These are phyloP conservation scores for Quercus lobata DNA, from an alignment of 331 rosid genomes.

Conservation along the genomic window DNA sequence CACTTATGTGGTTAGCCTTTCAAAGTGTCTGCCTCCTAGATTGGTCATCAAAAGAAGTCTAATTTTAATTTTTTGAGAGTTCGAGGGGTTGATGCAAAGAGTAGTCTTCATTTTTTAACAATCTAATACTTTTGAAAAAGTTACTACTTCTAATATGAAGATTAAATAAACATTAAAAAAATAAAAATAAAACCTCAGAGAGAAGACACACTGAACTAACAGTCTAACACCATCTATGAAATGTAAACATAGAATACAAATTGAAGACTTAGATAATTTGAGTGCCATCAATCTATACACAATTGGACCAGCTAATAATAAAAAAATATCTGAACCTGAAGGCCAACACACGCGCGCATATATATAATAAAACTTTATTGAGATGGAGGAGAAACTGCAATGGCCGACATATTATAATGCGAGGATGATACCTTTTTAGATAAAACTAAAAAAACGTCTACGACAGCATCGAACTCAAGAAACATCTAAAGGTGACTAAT, in stretches of 20 bases:
- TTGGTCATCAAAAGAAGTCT: too few species aligned
- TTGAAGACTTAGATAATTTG: background rate
- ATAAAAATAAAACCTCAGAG: background rate
- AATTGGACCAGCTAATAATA: background rate
- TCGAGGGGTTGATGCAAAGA: background rate
- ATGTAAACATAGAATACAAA: background rate
- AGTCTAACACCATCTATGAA: background rate
- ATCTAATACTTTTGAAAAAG: background rate
- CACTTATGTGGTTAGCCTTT: too few species aligned
- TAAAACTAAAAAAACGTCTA: background rate
- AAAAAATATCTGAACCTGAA: background rate
- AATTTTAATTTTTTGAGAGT: too few species aligned
- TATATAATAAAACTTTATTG: background rate
- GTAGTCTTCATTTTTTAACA: background rate
- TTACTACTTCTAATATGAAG: background rate
- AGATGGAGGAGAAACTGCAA: background rate
- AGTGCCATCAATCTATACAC: background rate
- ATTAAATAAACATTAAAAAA: background rate
- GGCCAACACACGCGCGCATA: too few species aligned
- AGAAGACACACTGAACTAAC: background rate
- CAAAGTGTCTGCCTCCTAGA: too few species aligned
- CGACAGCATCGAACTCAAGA: background rate
- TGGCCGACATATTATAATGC: background rate
- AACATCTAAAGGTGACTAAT: background rate
- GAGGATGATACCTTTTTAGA: background rate